A percentile compares a stretch with the other conserved stretches of the same genome.
Evolutionary conservation across 148 eudicot species (phyloP).

Genomic region (Arbutus unedo): DNA sequence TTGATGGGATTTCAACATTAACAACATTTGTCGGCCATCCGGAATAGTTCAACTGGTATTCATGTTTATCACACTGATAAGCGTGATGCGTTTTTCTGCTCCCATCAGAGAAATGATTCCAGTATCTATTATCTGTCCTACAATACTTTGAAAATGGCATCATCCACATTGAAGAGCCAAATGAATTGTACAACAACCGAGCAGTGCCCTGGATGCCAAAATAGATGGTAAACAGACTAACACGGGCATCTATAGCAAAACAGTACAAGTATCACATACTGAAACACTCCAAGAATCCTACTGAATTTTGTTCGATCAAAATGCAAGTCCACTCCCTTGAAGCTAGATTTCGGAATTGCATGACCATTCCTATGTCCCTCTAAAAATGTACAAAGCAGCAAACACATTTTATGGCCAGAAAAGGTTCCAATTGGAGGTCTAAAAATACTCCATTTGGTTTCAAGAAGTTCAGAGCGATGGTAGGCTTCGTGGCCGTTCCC

Average conservation of each 20-base stretch:
- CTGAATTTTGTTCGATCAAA: background rate
- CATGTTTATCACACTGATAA: slow-evolving; percentile 67
- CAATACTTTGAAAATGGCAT: slow-evolving; percentile 85
- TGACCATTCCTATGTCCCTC: background rate
- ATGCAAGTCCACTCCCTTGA: background rate
- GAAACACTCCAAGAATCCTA: background rate
- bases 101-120: slow-evolving; percentile 60
- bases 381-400: background rate
- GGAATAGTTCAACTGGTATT: slow-evolving; percentile 63
- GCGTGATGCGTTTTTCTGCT: slow-evolving; percentile 44
- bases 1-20: slow-evolving; percentile 83
- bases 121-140: slow-evolving; percentile 58
- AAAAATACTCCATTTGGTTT: background rate
- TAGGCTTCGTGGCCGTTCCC: background rate
- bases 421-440: background rate
- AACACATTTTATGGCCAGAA: background rate
- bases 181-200: slow-evolving; percentile 93
- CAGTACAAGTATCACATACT: slow-evolving; percentile 3
- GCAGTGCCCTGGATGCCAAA: slow-evolving; percentile 81
- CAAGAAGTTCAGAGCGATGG: background rate
- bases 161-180: slow-evolving; percentile 94
- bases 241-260: slow-evolving; percentile 9
- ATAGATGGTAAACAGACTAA: slow-evolving; percentile 26
- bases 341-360: background rate
- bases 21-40: slow-evolving; percentile 93